Base-by-base conservation (phyloP, 345 rosid genomes). In the Garcia nutans region DNA sequence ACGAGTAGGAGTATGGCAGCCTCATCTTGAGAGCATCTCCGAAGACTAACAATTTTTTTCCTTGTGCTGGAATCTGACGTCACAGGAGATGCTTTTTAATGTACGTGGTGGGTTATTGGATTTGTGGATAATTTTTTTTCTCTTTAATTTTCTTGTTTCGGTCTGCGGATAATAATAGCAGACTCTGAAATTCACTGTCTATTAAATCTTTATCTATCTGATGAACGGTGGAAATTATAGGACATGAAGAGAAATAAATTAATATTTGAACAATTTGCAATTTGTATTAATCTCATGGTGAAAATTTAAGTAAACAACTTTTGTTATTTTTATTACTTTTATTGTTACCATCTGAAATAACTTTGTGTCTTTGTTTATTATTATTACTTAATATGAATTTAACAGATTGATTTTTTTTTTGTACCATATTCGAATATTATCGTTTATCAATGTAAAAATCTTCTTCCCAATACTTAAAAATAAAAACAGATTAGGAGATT, bases 11-110 rank as follows among this genome's bases (percentile, higher is more conserved):
- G 87, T 76, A 67, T 93, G 98, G 97, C 87, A 72, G 73, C 98
- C 98, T 63, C 91, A 88, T 78, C 91, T 96, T 11, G 84, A 79
- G 56, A 87, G 92, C 91, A 96, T 93, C 79, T 67, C 79, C 45
- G 99, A 96, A 81, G 96, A 93, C 85, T 89, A 80, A 78, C 37
- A 24, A 5, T 28, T 66, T 73, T 72, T 62, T 58, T 16, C 15
- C 55, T 68, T n/a, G 50, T 1, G 69, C 50, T 75, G 72, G 75
- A 45, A 59, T 70, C 49, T 70, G 55, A 61, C 62, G 31, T 62
- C 58, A 11, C 22, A 31, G 45, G 65, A 73, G 68, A 3, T 9
- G 20, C 49, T 63, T 80, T 73, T 72, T 45, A 49, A 45, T 42
- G 52, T 44, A 26, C 44, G 31, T 28, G 31, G 44, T 67, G 60